phyloP scores from a whole-genome alignment of 2,329 filamentous ascomycete species.

The Myriosclerotinia scirpicola region DNA sequence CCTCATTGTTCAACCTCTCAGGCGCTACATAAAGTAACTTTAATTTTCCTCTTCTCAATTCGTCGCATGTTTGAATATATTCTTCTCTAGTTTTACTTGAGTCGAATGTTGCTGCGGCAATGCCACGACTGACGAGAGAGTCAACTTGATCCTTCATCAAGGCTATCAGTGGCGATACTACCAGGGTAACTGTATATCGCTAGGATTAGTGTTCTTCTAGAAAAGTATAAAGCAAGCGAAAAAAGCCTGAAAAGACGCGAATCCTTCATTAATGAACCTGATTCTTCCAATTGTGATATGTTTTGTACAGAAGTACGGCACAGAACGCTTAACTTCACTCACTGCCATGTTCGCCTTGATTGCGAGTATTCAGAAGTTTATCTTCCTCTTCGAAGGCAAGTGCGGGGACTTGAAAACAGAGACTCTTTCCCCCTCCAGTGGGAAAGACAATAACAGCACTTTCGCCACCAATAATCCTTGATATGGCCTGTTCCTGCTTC shows the following conservation, averaged over 20 bases:
- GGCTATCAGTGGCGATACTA: constrained; percentile 57
- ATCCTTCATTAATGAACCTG: not conserved
- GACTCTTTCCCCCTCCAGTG: constrained; percentile 46
- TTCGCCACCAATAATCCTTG: constrained; percentile 45
- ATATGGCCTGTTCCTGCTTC: constrained; percentile 49
- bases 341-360: constrained; percentile 41
- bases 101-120: constrained; percentile 56
- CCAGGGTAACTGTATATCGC: constrained; percentile 47
- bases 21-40: constrained; percentile 59
- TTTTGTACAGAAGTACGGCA: not conserved
- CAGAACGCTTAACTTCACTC: not conserved
- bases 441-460: constrained; percentile 48
- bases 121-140: constrained; percentile 49
- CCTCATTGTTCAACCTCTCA: constrained; percentile 61
- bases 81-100: constrained; percentile 52
- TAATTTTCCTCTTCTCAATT: constrained; percentile 49
- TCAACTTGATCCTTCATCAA: constrained; percentile 64
- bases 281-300: not conserved
- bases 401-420: constrained; percentile 48
- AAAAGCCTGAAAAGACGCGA: not conserved
- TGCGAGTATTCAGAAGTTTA: constrained; percentile 34
- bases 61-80: constrained; percentile 46
- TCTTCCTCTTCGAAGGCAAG: constrained; percentile 46
- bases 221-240: not conserved
- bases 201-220: not conserved